Base-by-base conservation (phyloP, 2,329 filamentous ascomycete genomes). In the Samsoniella hepiali region DNA sequence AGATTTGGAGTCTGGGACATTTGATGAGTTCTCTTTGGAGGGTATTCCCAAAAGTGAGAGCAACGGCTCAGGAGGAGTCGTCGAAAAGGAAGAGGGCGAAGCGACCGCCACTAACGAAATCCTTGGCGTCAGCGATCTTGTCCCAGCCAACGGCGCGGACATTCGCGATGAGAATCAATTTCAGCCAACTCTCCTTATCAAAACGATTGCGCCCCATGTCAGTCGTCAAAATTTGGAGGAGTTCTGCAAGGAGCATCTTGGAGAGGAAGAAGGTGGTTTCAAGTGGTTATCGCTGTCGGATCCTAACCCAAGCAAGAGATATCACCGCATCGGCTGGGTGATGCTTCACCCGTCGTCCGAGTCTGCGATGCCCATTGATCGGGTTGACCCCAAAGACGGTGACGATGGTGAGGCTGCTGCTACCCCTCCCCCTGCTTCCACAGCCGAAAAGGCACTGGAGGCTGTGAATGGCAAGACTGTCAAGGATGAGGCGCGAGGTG, bases 391-490 rank as follows among this genome's bases (percentile, higher is more conserved):
- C 13, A 87, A 90, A 67, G 89, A 92, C 56, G 88, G 90, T 51
- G 84, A 88, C 63, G 82, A 83, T 15, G 85, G 86, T 53, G 75
- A 81, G 68, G 81, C 84, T 47, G 81, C 82, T 17, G 84, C 85
- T 63, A 82, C 86, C 38, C 78, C 83, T 27, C 74, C 75, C 9
- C 76, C 73, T 5, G 77, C 81, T 1, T 83, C 83, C 2, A 90
- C 89, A 2, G 92, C 93, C 0, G 91, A 97, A 53, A 94, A 91
- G 72, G 94, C 94, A 1, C 83, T 97, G 0, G 92, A 95, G 66
- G 91, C 93, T n/a, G 89, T 99, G 70, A 98, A 99, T 71, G 92
- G 93, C 69, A 98, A 99, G 80, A 97, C 93, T 0, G 96, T 99
- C 66, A 92, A 96, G 71, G 95, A 99, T 72, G 90, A 96, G 68